Evolutionary conservation across 2,329 filamentous ascomycete genomes (phyloP), one percentile per base, ranked within the genome.

Genomic region (Falciphora oryzae): DNA sequence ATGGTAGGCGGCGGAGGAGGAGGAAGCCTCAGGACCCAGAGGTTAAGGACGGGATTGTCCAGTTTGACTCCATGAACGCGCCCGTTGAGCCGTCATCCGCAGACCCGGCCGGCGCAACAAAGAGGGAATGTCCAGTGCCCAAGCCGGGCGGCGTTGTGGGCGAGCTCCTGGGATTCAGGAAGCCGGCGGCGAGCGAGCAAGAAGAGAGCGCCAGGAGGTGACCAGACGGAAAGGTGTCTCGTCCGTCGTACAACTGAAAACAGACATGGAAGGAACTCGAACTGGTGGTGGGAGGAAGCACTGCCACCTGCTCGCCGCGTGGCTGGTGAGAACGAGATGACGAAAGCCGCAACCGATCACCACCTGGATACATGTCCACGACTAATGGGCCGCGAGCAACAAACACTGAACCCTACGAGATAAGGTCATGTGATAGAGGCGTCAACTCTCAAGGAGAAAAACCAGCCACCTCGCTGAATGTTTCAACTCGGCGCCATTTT

Each of bases 61-160:
- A 82, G 63, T 85, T 85, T 69, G 74, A 76, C 66, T 70, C 72
- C 64, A 71, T 73, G 61, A 72, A 73, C 38, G 77, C 81, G 69
- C 62, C 62, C 18, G 50, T 63, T 18, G 62, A 63, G 32, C 13
- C 53, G 14, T 35, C 57, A 7, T 13, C 27, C 13, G 38, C 62
- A 4, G 57, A 59, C 10, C 10, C 62, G 35, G 61, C n/a, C 14
- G 38, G n/a, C 22, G 57, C 27, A 4, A 29, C 35, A 82, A 82
- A 72, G 61, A 84, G 92, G 71, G 92, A 96, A 74, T 99, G 95
- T 73, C 95, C 95, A 0, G 88, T 99, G 16, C 95, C 95, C 6
- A 97, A 97, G 77, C 94, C 95, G 0, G 83, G 87, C 38, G 93
- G 93, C 71, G 67, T 83, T 73, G 64, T 81, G 69, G 68, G 80